Percentiles rank a stretch among this genome's conserved stretches.
These are phyloP conservation scores for Talaromyces ruber DNA, from an alignment of 495 filamentous ascomycete genomes.

Conservation along the genomic window DNA sequence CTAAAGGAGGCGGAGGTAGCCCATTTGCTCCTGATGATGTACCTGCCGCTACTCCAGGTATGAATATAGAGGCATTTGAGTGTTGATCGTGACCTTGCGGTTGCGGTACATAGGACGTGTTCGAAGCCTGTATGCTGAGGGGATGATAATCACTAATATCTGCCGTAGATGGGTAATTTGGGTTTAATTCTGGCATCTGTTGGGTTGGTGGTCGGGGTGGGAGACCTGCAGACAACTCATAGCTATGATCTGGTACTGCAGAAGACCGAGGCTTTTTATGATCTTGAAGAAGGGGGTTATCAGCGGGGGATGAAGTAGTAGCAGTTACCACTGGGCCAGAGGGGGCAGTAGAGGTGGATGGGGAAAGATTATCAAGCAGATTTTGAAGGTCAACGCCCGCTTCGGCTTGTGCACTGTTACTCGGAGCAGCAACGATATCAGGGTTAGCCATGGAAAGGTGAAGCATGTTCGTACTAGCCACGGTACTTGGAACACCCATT, in stretches of 20 bases:
- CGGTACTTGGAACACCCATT: neutral
- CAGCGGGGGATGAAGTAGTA: slow-evolving; percentile 19
- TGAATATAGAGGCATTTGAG: slow-evolving; percentile 28
- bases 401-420: slow-evolving; percentile 10
- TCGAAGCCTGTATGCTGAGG: slow-evolving; percentile 24
- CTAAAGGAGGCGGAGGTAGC: slow-evolving; percentile 51
- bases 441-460: neutral
- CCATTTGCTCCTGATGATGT: slow-evolving; percentile 43
- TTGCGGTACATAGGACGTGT: slow-evolving; percentile 26
- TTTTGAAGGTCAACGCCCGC: slow-evolving; percentile 43
- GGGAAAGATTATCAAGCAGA: slow-evolving; percentile 43
- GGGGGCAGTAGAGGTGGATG: slow-evolving; percentile 25
- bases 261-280: slow-evolving; percentile 11
- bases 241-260: slow-evolving; percentile 8
- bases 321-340: slow-evolving; percentile 22
- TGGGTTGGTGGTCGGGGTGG: slow-evolving; percentile 43
- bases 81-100: slow-evolving; percentile 20
- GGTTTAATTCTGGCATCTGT: slow-evolving; percentile 48
- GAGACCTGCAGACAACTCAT: slow-evolving; percentile 23
- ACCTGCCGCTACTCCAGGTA: slow-evolving; percentile 38
- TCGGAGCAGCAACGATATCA: slow-evolving; percentile 1
- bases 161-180: slow-evolving; percentile 45
- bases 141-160: slow-evolving; percentile 53
- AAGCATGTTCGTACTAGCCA: neutral
- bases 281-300: slow-evolving; percentile 21